Evolutionary conservation across 768 basidiomycete genomes (phyloP).

Genomic region (Leccinum truebloodii): DNA sequence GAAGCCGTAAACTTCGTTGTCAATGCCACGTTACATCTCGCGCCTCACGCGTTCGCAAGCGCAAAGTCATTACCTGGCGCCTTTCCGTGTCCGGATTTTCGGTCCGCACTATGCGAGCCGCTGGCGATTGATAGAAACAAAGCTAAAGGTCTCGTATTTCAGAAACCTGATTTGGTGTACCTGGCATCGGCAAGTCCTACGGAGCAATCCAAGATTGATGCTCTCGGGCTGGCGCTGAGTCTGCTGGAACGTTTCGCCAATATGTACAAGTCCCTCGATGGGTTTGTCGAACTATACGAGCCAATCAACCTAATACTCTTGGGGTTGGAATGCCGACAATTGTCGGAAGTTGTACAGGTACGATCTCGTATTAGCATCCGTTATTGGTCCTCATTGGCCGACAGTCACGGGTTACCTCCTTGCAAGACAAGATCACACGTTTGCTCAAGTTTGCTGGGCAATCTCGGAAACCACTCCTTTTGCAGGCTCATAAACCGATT

Average conservation of each 20-base stretch:
- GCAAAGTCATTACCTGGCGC: constrained; percentile 57
- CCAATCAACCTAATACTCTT: constrained; percentile 65
- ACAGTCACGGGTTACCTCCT: constrained; percentile 49
- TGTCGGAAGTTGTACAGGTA: constrained; percentile 62
- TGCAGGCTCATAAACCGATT: constrained; percentile 95
- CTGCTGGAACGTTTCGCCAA: constrained; percentile 71
- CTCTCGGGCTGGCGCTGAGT: constrained; percentile 61
- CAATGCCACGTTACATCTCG: constrained; percentile 70
- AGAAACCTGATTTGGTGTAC: constrained; percentile 48
- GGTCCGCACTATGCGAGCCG: constrained; percentile 43
- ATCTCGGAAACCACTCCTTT: constrained; percentile 71
- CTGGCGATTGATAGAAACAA: constrained; percentile 42
- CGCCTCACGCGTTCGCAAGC: constrained; percentile 57
- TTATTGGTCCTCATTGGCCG: constrained; percentile 13
- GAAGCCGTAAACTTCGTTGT: constrained; percentile 85
- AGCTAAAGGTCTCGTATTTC: constrained; percentile 40
- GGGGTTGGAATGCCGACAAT: constrained; percentile 44
- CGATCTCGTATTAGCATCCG: constrained; percentile 3
- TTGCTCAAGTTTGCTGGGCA: constrained; percentile 73
- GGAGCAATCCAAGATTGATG: constrained; percentile 73
- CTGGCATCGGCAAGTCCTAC: constrained; percentile 38
- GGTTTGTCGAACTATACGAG: constrained; percentile 82
- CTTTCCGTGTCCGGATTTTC: constrained; percentile 74
- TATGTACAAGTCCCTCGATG: constrained; percentile 74
- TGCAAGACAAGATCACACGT: constrained; percentile 53